Evolutionary conservation across 2,329 filamentous ascomycete species (phyloP).

Genomic region (Cryphonectria nitschkei): DNA sequence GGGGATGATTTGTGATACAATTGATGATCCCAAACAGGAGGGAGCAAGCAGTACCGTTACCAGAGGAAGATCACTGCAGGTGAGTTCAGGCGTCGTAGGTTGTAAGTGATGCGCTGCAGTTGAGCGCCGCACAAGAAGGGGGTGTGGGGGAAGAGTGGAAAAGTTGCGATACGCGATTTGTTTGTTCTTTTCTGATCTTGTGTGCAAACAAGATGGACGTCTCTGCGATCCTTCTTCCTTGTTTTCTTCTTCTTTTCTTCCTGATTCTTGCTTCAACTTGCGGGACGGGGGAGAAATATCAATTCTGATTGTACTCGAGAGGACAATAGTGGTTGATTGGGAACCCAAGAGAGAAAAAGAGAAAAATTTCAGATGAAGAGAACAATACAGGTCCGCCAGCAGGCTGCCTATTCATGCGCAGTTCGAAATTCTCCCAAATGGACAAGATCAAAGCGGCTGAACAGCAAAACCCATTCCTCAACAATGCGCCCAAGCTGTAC

Average conservation of each 20-base stretch:
- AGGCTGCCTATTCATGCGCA: slow-evolving; percentile 32
- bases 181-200: slow-evolving; percentile 31
- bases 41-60: slow-evolving; percentile 18
- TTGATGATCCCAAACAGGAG: slow-evolving; percentile 4
- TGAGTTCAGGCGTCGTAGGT: slow-evolving; percentile 29
- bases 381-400: slow-evolving; percentile 42
- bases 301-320: slow-evolving; percentile 57
- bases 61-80: slow-evolving; percentile 20
- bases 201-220: slow-evolving; percentile 29
- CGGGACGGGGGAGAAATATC: slow-evolving; percentile 46
- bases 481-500: slow-evolving; percentile 26
- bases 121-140: slow-evolving; percentile 21
- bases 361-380: slow-evolving; percentile 38
- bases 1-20: slow-evolving; percentile 24
- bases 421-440: slow-evolving; percentile 17
- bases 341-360: slow-evolving; percentile 35
- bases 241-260: slow-evolving; percentile 32
- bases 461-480: slow-evolving; percentile 32
- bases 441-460: slow-evolving; percentile 32
- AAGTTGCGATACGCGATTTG: slow-evolving; percentile 30
- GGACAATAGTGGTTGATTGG: slow-evolving; percentile 38
- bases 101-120: slow-evolving; percentile 15
- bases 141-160: slow-evolving; percentile 12
- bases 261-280: slow-evolving; percentile 40
- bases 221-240: slow-evolving; percentile 31